These are phyloP conservation scores for Comarum palustre DNA, from an alignment of 306 rosid genomes.

Conservation along the genomic window DNA sequence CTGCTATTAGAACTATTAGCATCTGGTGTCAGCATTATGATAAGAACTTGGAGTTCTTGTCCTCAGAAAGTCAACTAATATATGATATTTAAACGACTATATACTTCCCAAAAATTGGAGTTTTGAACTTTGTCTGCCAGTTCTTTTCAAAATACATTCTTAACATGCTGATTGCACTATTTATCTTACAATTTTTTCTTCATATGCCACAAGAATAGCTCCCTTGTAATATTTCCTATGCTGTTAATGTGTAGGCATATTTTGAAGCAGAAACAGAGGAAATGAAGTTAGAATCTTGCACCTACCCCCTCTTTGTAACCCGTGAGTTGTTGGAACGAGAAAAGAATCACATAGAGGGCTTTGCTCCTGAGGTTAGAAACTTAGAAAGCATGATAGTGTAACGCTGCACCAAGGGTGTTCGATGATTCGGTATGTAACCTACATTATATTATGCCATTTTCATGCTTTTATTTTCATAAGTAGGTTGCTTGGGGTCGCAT, in stretches of 20 bases:
- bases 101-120: no score
- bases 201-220: background rate
- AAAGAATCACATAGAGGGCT: slow-evolving; percentile 93
- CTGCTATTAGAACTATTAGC: background rate
- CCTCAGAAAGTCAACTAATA: no score
- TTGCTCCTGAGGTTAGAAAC: slow-evolving; percentile 92
- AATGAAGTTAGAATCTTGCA: slow-evolving; percentile 80
- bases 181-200: background rate
- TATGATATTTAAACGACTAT: no score
- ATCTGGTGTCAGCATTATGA: no score
- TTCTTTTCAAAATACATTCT: no score
- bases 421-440: no score
- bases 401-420: no score
- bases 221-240: background rate
- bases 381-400: slow-evolving; percentile 26
- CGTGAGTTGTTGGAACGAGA: slow-evolving; percentile 69
- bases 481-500: slow-evolving; percentile 99
- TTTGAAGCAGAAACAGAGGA: slow-evolving; percentile 59
- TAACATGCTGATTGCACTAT: background rate
- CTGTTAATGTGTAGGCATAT: slow-evolving; percentile 50
- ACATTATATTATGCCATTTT: background rate
- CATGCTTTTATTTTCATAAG: background rate
- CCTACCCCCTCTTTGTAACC: slow-evolving; percentile 87
- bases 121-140: no score
- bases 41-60: no score